Evolutionary conservation across 2,329 filamentous ascomycete genomes (phyloP).

Genomic region (Penicillium decumbens): DNA sequence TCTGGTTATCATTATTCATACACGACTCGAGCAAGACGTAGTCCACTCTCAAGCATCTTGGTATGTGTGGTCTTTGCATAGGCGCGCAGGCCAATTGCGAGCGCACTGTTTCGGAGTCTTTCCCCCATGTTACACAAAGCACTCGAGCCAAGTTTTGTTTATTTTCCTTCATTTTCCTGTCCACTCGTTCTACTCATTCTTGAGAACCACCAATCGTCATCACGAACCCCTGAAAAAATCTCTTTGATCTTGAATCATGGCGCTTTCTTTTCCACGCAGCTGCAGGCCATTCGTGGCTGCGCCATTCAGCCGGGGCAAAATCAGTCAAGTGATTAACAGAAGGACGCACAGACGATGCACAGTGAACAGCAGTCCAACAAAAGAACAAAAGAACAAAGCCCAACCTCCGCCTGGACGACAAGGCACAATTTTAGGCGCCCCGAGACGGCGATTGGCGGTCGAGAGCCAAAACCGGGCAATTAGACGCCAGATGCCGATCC

Average conservation of each 20-base stretch:
- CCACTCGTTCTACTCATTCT: not conserved
- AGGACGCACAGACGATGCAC: constrained; percentile 12
- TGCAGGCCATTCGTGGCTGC: constrained; percentile 14
- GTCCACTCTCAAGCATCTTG: not conserved
- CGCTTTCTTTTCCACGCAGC: not conserved
- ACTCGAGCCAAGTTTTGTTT: not conserved
- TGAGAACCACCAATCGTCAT: not conserved
- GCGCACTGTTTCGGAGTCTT: constrained; percentile 9
- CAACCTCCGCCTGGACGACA: not conserved
- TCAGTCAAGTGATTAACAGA: constrained; percentile 13
- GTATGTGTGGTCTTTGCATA: not conserved
- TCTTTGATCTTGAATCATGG: constrained; percentile 8
- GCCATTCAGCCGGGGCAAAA: constrained; percentile 12
- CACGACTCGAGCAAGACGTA: not conserved
- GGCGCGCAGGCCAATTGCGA: constrained; percentile 2
- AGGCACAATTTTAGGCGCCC: constrained; percentile 20
- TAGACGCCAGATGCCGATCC: constrained; percentile 14
- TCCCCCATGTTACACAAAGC: constrained; percentile 11
- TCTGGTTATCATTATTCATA: not conserved
- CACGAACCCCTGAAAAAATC: constrained; percentile 1
- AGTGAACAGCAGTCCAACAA: not conserved
- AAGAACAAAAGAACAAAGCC: not conserved
- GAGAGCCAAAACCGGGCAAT: constrained; percentile 8
- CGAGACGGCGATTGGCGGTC: constrained; percentile 17
- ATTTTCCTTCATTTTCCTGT: too few species aligned